Evolutionary conservation across 306 rosid species (phyloP).

Genomic region (Corylus americana): DNA sequence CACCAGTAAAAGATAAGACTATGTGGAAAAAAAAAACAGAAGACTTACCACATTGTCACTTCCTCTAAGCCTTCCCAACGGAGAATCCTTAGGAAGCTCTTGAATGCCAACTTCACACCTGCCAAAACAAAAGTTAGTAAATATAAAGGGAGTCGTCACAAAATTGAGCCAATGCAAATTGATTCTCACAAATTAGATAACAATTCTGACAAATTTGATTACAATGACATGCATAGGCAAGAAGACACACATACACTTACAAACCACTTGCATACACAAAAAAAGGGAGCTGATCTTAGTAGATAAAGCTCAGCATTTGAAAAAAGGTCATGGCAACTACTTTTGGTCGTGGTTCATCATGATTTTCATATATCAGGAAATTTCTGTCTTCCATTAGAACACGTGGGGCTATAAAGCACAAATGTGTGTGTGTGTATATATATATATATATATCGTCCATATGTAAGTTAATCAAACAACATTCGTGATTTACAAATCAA

Average conservation of each 20-base stretch:
- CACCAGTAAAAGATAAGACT: neutral
- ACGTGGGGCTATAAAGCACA: neutral
- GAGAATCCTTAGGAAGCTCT: constrained; percentile 75
- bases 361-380: neutral
- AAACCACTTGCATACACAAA: constrained; percentile 2
- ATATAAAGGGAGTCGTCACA: neutral
- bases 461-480: no score
- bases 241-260: neutral
- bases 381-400: neutral
- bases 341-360: neutral
- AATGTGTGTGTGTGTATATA: neutral
- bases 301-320: neutral
- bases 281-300: neutral
- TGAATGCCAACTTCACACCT: constrained; percentile 93
- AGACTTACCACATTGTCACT: constrained; percentile 87
- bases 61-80: constrained; percentile 91
- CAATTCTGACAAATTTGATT: neutral
- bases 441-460: no score
- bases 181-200: neutral
- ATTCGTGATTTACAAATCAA: no score
- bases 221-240: neutral
- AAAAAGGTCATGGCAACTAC: neutral
- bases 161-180: neutral
- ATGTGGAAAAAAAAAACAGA: constrained; percentile 12
- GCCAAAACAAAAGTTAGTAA: constrained; percentile 4